Base-by-base conservation (phyloP, 2,329 filamentous ascomycete species). In the Hypoxylon sp. region DNA sequence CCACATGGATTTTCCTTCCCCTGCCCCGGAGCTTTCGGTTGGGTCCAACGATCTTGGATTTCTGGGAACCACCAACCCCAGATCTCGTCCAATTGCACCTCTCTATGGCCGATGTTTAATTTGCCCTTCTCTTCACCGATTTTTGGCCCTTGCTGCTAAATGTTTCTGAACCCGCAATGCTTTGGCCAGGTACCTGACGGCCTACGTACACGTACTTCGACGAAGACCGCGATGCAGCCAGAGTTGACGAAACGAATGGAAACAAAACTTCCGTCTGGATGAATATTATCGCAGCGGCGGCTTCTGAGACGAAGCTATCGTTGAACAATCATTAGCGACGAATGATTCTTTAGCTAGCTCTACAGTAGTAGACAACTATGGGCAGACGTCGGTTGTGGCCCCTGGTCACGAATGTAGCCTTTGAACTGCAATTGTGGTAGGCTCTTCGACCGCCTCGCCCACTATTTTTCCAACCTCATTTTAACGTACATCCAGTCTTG, bases 391-490 rank as follows among this genome's bases (percentile, higher is more conserved):
- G 42, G 27, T 37, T 38, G 31, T 45, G 11, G 23, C 26, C 43
- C 37, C 38, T 34, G 45, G 17, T 30, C 26, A 25, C 29, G 38
- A 41, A 36, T 45, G 52, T 54, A 51, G 49, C 43, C 52, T 47
- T 21, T 31, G 29, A n/a, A 13, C 53, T 50, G 48, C 53, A 53
- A 26, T 32, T 45, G 17, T 57, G 45, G 38, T 48, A 59, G 49
- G 46, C 31, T 50, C 37, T 25, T 52, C 51, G 49, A 56, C 52
- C 52, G 54, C 52, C 15, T 47, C 38, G 45, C 48, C 50, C 51
- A 55, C 55, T 45, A 43, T 52, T 53, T 34, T 55, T 55, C 60
- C 38, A 49, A 56, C 59, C 53, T 68, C 62, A 67, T 67, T 67
- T 67, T 57, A 63, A 55, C 61, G 13, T 61, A 60, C 58, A 60